Base-by-base conservation (phyloP, 1,284 basidiomycete species). In the Boletellus sp. region DNA sequence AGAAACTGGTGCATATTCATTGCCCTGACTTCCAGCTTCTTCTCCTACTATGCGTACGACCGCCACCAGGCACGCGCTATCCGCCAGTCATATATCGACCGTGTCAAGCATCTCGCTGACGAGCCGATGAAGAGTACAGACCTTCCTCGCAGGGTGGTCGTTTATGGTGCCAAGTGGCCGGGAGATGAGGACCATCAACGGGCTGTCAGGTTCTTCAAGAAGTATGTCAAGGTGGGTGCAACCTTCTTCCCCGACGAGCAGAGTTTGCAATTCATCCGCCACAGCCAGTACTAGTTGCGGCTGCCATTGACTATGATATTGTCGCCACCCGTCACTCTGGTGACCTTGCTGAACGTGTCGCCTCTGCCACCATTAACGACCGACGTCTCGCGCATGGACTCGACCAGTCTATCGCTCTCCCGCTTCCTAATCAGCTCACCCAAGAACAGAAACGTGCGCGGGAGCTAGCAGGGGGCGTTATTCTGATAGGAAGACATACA, bases 1-100 rank as follows among this genome's bases (percentile, higher is more conserved):
- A 79, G 91, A 52, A 96, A 96, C 63, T 94, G 91, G 91, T 81
- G 91, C 62, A 93, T 97, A 61, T 97, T 96, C 69, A 76, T 92
- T 50, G 75, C 82, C 27, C 70, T 92, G 53, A 84, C 88, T 10
- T 83, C 82, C 19, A 77, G 84, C 4, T 56, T 91, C 38, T 62
- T 83, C 6, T 87, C 84, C 23, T 77, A 82, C 47, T 96, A 93
- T 71, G 74, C 82, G 45, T 93, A 95, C 63, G 94, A 97, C 75
- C 80, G 92, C 20, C 71, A 74, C 51, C 73, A 93, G 69, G 91
- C 88, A 69, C 82, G 80, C 53, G 64, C 72, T 40, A 88, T 98
- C 57, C 82, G 84, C 36, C 73, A 85, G 57, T 77, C 82, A 45
- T 97, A 95, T 64, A 71, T 88, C 16, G 83, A 86, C 56, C 82